Evolutionary conservation across 345 rosid genomes (phyloP).

Genomic region (Gossypium sturtianum): DNA sequence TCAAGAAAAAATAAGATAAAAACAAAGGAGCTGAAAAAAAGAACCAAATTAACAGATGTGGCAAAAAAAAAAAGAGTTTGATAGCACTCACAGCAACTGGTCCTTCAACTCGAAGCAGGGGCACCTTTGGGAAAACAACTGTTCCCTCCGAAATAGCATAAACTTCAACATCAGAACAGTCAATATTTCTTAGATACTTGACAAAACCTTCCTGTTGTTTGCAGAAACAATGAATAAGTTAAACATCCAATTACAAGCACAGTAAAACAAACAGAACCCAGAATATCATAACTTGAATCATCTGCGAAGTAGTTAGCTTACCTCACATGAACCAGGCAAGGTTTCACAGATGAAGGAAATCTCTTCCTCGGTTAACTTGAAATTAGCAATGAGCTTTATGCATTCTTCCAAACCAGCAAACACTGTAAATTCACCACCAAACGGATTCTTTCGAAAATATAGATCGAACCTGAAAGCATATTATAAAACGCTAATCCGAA

Average conservation of each 20-base stretch:
- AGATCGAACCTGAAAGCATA: slow-evolving; percentile 68
- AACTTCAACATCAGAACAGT: slow-evolving; percentile 87
- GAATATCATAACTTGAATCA: background rate
- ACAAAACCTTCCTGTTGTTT: slow-evolving; percentile 65
- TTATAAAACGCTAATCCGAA: background rate
- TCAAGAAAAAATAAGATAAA: background rate
- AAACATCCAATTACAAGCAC: slow-evolving; percentile 8
- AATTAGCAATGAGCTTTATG: slow-evolving; percentile 78
- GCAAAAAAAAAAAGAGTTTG: slow-evolving; percentile 5
- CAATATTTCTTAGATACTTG: slow-evolving; percentile 70
- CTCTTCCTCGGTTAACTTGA: slow-evolving; percentile 64
- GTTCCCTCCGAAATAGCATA: slow-evolving; percentile 85
- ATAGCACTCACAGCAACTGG: slow-evolving; percentile 78
- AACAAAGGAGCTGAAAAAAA: background rate
- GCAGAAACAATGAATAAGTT: slow-evolving; percentile 1
- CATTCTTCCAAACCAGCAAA: slow-evolving; percentile 99
- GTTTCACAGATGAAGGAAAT: slow-evolving; percentile 60
- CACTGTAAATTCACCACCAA: slow-evolving; percentile 88
- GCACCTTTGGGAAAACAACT: slow-evolving; percentile 93
- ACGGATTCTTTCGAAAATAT: slow-evolving; percentile 91
- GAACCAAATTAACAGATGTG: background rate
- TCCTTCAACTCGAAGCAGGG: slow-evolving; percentile 86
- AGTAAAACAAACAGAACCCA: background rate
- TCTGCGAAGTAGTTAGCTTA: slow-evolving; percentile 16
- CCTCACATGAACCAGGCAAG: slow-evolving; percentile 79